These are phyloP conservation scores for Friedmanniomyces simplex DNA, from an alignment of 495 filamentous ascomycete genomes.

Conservation along the genomic window DNA sequence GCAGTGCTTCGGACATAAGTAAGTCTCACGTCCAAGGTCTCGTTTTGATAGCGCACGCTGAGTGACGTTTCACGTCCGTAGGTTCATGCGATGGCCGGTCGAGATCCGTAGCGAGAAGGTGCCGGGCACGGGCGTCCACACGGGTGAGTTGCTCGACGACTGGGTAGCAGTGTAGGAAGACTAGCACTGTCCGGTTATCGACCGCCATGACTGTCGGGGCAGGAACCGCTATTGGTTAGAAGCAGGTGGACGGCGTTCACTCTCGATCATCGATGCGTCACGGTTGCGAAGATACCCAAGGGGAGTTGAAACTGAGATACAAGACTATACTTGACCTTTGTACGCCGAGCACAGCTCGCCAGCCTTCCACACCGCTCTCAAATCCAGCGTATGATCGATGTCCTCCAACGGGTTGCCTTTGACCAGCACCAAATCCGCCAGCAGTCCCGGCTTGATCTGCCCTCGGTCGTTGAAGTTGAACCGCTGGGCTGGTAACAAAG, in stretches of 20 bases:
- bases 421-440: conserved; percentile 29
- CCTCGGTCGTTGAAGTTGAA: conserved; percentile 31
- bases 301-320: neutral
- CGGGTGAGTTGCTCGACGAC: neutral
- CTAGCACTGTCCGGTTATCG: neutral
- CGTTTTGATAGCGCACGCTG: no score
- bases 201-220: no score
- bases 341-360: conserved; percentile 16
- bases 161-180: neutral
- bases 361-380: conserved; percentile 27
- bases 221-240: neutral
- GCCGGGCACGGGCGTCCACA: neutral
- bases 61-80: neutral
- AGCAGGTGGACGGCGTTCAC: neutral
- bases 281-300: neutral
- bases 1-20: neutral
- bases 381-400: conserved; percentile 29
- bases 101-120: neutral
- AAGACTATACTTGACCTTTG: neutral
- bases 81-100: conserved; percentile 6
- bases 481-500: conserved; percentile 22
- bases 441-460: conserved; percentile 22
- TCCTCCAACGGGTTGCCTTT: conserved; percentile 31
- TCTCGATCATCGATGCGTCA: neutral
- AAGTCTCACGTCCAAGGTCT: neutral